Base-by-base conservation (phyloP, 1,284 basidiomycete genomes). In the Psilocybe mexicana region DNA sequence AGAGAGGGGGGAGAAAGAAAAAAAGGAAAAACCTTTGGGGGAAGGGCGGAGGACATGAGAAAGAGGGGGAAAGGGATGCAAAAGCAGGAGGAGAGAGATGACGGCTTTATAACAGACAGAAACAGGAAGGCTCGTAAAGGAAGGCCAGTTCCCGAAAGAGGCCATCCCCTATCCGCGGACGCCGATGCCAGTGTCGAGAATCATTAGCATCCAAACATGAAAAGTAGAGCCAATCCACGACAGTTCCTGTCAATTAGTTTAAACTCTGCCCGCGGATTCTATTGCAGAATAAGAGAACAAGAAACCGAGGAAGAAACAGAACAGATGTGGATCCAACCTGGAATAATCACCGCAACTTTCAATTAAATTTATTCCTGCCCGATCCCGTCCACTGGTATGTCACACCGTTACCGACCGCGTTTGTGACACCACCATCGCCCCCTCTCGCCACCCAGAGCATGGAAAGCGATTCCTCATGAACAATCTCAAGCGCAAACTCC, bases 61-160 rank as follows among this genome's bases (percentile, higher is more conserved):
- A 51, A 61, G 62, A 60, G 51, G 59, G 59, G 60, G 52, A 55
- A 44, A 59, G 51, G 50, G 55, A 60, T 64, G 57, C 52, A 58
- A 61, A 35, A 53, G 55, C 54, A 46, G 55, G 58, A 58, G 38
- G 51, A 11, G 33, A 57, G 53, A 53, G 52, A 59, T 43, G 45
- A 44, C 43, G 63, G 51, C 60, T 69, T 68, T 70, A 70, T 71
- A 69, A 50, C 49, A 53, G 59, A 60, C 49, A 52, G 8, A 52
- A 12, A 51, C 59, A 59, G 55, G 57, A 63, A 69, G 60, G 58
- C 66, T 67, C 58, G 57, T 66, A 70, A 67, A 70, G 68, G 68
- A 70, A 70, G 67, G 60, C 59, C 43, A 52, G 54, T 61, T 69
- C 59, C 69, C 66, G 51, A 59, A 68, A 64, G 38, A 46, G 59